Base-by-base conservation (phyloP, 2,329 filamentous ascomycete genomes). In the Chrysoporthe cubensis region DNA sequence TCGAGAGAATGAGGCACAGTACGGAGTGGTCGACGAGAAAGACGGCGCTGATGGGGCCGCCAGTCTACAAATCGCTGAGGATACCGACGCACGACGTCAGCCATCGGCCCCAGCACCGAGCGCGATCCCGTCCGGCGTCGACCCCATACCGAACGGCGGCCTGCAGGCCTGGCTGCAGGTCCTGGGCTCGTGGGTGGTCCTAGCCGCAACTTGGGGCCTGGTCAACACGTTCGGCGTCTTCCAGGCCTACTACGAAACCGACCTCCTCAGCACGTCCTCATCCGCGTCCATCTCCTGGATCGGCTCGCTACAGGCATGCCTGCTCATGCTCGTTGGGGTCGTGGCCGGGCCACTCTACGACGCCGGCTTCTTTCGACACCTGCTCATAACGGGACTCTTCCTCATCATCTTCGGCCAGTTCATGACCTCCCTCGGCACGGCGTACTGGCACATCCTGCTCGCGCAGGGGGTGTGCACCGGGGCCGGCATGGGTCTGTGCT, bases 201-300 rank as follows among this genome's bases (percentile, higher is more conserved):
- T 81, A 46, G 73, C 78, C 37, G 72, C 74, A 46, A 80, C 78
- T 1, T 81, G 77, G 75, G 80, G 80, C 4, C 72, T 81, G 6
- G 75, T 82, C 65, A 83, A 81, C 72, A 78, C 76, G n/a, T 84
- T 80, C 64, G 82, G 81, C 46, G 80, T 81, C 1, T 84, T 80
- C 73, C 80, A 84, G 70, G 79, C 78, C 4, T 83, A 80, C 73
- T 83, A 83, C 70, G 77, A 80, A 71, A 73, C 74, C 1, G 73
- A 73, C 0, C 74, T 80, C 13, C 76, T 81, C 18, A 68, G 66
- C 9, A 57, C 69, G 16, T 72, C 73, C 21, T 76, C 77, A 0
- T 72, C 80, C 1, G 81, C 79, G 1, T 73, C 75, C 50, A 82
- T 84, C 54, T 81, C 81, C 4, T 83, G 81, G 81, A 81, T 84